Conservation (phyloP, 495 filamentous ascomycete genomes). For the Trichocladium antarcticum region DNA sequence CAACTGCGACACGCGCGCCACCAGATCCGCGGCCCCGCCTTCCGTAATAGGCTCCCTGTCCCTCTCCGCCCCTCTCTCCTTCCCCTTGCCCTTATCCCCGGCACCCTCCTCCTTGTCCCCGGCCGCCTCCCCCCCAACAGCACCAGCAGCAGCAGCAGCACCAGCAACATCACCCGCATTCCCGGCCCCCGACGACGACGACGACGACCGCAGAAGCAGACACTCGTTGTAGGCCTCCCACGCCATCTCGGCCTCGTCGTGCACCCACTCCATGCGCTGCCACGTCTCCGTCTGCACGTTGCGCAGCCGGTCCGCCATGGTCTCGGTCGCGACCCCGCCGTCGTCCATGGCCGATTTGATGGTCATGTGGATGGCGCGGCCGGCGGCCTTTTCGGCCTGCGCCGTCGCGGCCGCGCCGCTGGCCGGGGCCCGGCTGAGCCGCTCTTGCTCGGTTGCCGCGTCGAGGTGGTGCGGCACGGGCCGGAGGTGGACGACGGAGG, state of each 20-base stretch:
- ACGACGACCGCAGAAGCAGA: slow-evolving; percentile 22
- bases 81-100: slow-evolving; percentile 23
- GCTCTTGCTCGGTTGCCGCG: slow-evolving; percentile 35
- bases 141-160: too few species aligned
- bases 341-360: slow-evolving; percentile 38
- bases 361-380: slow-evolving; percentile 42
- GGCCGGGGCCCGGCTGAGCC: slow-evolving; percentile 22
- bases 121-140: too few species aligned
- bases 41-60: slow-evolving; percentile 2
- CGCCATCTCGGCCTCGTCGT: slow-evolving; percentile 34
- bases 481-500: slow-evolving; percentile 35
- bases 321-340: slow-evolving; percentile 34
- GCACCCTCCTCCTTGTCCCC: too few species aligned
- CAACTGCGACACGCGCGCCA: slow-evolving; percentile 22
- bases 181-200: not conserved
- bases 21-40: slow-evolving; percentile 17
- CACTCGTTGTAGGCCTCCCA: slow-evolving; percentile 36
- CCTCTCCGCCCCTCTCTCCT: slow-evolving; percentile 9
- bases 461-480: slow-evolving; percentile 40
- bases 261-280: slow-evolving; percentile 32
- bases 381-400: slow-evolving; percentile 7
- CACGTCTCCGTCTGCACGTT: slow-evolving; percentile 37
- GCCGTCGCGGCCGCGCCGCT: slow-evolving; percentile 8
- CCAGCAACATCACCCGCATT: too few species aligned
- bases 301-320: slow-evolving; percentile 38